A percentile compares a stretch with the other conserved stretches of the same genome.
phyloP scores from a whole-genome alignment of 805 yeast species.

The Myxozyma mucilagina region DNA sequence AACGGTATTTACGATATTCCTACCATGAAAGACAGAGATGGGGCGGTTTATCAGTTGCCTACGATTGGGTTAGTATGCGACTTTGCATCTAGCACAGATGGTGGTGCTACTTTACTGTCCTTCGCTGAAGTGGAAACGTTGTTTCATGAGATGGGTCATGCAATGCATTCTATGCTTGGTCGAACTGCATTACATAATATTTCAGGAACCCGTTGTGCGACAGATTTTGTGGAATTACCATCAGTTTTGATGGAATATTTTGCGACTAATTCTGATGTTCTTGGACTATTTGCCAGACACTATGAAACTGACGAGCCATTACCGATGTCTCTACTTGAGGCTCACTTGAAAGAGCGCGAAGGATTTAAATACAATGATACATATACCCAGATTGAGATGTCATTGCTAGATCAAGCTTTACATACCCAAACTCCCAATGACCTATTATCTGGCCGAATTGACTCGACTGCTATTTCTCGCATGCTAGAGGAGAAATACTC shows the following conservation, averaged over 20 bases:
- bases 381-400: slow-evolving; percentile 86
- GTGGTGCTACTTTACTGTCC: slow-evolving; percentile 57
- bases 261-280: slow-evolving; percentile 76
- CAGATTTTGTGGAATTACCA: slow-evolving; percentile 96
- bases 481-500: slow-evolving; percentile 57
- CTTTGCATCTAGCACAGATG: slow-evolving; percentile 50
- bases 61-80: slow-evolving; percentile 88
- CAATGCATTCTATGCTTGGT: slow-evolving; percentile 96
- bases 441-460: slow-evolving; percentile 43
- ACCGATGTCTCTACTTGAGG: slow-evolving; percentile 51
- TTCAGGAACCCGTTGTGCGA: slow-evolving; percentile 91
- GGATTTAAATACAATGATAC: slow-evolving; percentile 69
- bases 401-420: slow-evolving; percentile 78
- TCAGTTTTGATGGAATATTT: slow-evolving; percentile 95
- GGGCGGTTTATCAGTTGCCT: slow-evolving; percentile 72
- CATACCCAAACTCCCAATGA: slow-evolving; percentile 49
- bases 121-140: slow-evolving; percentile 86
- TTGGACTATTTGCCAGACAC: slow-evolving; percentile 71
- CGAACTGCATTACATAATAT: slow-evolving; percentile 86
- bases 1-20: slow-evolving; percentile 22
- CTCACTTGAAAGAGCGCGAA: slow-evolving; percentile 53
- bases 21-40: slow-evolving; percentile 41
- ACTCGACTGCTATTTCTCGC: slow-evolving; percentile 65
- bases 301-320: slow-evolving; percentile 63
- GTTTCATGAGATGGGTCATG: slow-evolving; percentile 99